Evolutionary conservation across 2,329 filamentous ascomycete species (phyloP).

Genomic region (Aspergillus neotritici): DNA sequence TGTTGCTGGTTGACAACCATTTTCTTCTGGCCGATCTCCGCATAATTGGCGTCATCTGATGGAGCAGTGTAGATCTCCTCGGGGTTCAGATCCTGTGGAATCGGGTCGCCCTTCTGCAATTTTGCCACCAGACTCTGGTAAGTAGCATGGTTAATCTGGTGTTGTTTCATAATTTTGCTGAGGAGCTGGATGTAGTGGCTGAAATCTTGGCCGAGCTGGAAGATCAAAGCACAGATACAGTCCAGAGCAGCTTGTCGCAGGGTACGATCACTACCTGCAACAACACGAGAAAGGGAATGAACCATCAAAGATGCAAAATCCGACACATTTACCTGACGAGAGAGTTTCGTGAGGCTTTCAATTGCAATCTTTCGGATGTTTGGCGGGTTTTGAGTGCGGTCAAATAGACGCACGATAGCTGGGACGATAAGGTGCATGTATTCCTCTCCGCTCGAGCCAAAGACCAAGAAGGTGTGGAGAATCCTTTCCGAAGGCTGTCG

Average conservation of each 20-base stretch:
- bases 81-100: slow-evolving; percentile 91
- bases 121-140: slow-evolving; percentile 91
- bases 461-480: slow-evolving; percentile 90
- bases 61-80: slow-evolving; percentile 74
- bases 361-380: slow-evolving; percentile 83
- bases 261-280: slow-evolving; percentile 65
- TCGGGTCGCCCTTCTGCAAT: slow-evolving; percentile 83
- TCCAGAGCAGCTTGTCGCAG: slow-evolving; percentile 81
- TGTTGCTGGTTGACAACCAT: slow-evolving; percentile 96
- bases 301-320: slow-evolving; percentile 96
- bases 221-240: slow-evolving; percentile 89
- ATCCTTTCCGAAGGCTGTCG: slow-evolving; percentile 83
- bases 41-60: slow-evolving; percentile 71
- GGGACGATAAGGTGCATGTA: slow-evolving; percentile 99
- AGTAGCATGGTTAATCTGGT: slow-evolving; percentile 82
- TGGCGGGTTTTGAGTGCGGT: slow-evolving; percentile 74
- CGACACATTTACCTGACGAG: slow-evolving; percentile 92
- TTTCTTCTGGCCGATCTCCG: slow-evolving; percentile 86
- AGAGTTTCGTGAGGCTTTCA: slow-evolving; percentile 89
- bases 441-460: slow-evolving; percentile 91
- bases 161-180: slow-evolving; percentile 72
- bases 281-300: slow-evolving; percentile 79
- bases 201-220: slow-evolving; percentile 93
- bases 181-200: slow-evolving; percentile 90
- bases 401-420: slow-evolving; percentile 88